Percentiles rank a stretch among this genome's conserved stretches.
These are phyloP conservation scores for Wickerhamomyces silvicola DNA, from an alignment of 805 yeast genomes.

Conservation along the genomic window DNA sequence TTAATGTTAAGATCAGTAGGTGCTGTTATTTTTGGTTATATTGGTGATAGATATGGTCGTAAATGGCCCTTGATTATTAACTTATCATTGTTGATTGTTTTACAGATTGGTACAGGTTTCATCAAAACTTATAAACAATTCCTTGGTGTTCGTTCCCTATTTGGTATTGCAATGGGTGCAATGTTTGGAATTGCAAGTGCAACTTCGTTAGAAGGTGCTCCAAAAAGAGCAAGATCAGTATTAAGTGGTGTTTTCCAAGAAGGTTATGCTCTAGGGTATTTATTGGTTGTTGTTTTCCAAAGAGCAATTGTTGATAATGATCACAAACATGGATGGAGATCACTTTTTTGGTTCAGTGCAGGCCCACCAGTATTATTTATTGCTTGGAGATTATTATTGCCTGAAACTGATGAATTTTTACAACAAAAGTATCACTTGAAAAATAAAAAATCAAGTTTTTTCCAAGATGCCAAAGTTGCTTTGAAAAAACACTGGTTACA, in stretches of 20 bases:
- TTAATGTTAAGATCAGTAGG: constrained; percentile 66
- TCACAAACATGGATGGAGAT: constrained; percentile 47
- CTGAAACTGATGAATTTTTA: constrained; percentile 48
- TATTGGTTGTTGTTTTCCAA: constrained; percentile 57
- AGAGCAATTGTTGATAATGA: constrained; percentile 55
- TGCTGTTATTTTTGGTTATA: constrained; percentile 51
- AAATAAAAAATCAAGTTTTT: constrained; percentile 25
- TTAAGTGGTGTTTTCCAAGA: constrained; percentile 69
- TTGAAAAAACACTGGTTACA: constrained; percentile 50
- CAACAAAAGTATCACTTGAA: constrained; percentile 32
- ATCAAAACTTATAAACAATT: constrained; percentile 50
- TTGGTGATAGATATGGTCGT: constrained; percentile 57
- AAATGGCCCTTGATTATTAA: constrained; percentile 50
- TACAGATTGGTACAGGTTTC: constrained; percentile 62
- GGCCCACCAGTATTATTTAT: constrained; percentile 42
- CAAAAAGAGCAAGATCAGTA: constrained; percentile 48
- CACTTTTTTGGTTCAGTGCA: constrained; percentile 65
- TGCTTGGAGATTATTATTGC: constrained; percentile 35
- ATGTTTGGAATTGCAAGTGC: constrained; percentile 38
- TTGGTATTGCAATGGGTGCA: constrained; percentile 53
- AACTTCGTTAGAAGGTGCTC: constrained; percentile 39
- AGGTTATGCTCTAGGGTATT: constrained; percentile 70
- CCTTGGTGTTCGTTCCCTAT: constrained; percentile 54
- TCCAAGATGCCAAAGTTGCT: constrained; percentile 27
- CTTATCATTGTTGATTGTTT: constrained; percentile 37